A percentile compares a stretch with the other conserved stretches of the same genome.
These are phyloP conservation scores for Porpolomopsis calyptriformis DNA, from an alignment of 768 basidiomycete genomes.

Conservation along the genomic window DNA sequence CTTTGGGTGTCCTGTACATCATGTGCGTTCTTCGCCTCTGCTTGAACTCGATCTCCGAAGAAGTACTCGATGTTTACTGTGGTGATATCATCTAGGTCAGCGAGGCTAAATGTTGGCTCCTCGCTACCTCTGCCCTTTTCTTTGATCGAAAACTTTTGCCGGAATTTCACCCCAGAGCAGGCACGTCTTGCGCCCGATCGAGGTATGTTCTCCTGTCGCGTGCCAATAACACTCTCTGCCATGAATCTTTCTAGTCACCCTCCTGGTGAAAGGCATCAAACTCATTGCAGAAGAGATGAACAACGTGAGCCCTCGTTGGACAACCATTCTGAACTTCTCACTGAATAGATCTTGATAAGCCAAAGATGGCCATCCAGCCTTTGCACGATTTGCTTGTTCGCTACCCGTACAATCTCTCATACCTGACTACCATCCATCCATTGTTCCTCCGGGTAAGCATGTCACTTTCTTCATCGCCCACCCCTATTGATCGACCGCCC, in stretches of 20 bases:
- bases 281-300: conserved; percentile 36
- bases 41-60: background rate
- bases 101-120: conserved; percentile 37
- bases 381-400: conserved; percentile 50
- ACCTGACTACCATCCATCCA: conserved; percentile 63
- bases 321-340: background rate
- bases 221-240: background rate
- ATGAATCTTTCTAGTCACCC: conserved; percentile 36
- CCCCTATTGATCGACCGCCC: conserved; percentile 2
- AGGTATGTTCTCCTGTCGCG: conserved; percentile 26
- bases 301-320: conserved; percentile 32
- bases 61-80: background rate
- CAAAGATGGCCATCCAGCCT: conserved; percentile 41
- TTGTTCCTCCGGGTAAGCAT: conserved; percentile 49
- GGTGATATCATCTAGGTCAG: conserved; percentile 34
- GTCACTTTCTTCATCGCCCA: background rate
- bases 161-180: conserved; percentile 47
- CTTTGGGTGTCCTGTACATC: conserved; percentile 60
- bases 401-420: conserved; percentile 44
- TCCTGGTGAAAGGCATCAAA: conserved; percentile 55
- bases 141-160: conserved; percentile 49
- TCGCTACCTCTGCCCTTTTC: conserved; percentile 32
- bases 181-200: conserved; percentile 61
- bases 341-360: conserved; percentile 13
- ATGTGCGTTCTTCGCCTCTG: conserved; percentile 41